Percentiles rank a stretch among this genome's conserved stretches.
Conservation (phyloP, 345 rosid species). For the Syzygium grande region DNA sequence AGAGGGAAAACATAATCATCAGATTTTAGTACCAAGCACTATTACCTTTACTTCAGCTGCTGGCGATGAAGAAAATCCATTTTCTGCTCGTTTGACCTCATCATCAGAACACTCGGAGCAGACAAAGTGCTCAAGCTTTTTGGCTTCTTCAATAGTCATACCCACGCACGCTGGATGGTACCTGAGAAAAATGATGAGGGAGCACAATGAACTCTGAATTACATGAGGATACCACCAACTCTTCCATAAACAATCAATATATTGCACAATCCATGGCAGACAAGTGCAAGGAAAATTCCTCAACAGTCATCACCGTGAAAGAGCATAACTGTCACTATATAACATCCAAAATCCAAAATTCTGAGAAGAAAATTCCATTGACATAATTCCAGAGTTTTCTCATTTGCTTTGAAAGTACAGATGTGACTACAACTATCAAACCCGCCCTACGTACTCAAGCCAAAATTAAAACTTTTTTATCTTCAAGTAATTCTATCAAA, state of each 20-base stretch:
- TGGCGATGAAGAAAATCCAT: slow-evolving; percentile 52
- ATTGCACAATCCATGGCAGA: not conserved
- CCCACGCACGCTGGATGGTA: slow-evolving; percentile 88
- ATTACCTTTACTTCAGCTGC: slow-evolving; percentile 42
- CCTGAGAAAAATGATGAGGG: slow-evolving; percentile 27
- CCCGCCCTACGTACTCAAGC: not conserved
- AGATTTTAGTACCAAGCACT: not conserved
- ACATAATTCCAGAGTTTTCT: not conserved
- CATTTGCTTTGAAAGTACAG: not conserved
- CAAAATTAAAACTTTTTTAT: not conserved
- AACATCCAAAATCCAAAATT: not conserved
- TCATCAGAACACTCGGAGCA: slow-evolving; percentile 72
- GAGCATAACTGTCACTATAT: not conserved
- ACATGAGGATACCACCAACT: not conserved
- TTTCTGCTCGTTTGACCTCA: slow-evolving; percentile 49
- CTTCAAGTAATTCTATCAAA: not conserved
- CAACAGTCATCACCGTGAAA: not conserved
- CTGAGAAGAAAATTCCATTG: not conserved
- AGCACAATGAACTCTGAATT: not conserved
- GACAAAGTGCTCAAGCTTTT: slow-evolving; percentile 62
- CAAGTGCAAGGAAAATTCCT: not conserved
- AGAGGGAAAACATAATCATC: not conserved
- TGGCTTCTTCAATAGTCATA: slow-evolving; percentile 75
- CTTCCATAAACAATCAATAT: not conserved
- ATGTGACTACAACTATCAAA: not conserved